Base-by-base conservation (phyloP, 331 rosid species). In the Pyracantha coccinea region DNA sequence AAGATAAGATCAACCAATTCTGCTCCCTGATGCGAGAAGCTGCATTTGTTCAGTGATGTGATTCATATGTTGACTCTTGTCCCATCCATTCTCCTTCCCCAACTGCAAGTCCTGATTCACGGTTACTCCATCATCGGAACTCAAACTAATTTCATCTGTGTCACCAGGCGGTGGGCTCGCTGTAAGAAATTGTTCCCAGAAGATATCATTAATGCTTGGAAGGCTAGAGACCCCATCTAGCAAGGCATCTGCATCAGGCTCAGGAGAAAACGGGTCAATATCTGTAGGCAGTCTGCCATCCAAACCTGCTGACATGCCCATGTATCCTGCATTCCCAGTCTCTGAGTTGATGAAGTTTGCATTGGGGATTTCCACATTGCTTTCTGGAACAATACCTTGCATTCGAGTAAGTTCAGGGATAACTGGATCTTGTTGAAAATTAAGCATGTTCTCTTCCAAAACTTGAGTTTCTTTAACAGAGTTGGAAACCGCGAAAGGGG, bases 171-270 rank as follows among this genome's bases (percentile, higher is more conserved):
- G 86, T 0, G 88, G 78, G 68, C 73, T 78, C 13, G 78, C 77
- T 50, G 73, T 66, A 4, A 91, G 78, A 75, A 86, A 87, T 41
- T 81, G 85, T 68, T 91, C 92, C 97, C 95, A 89, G 79, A 91
- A 89, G 38, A 74, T 78, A 79, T 91, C 97, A 55, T 75, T 80
- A 24, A 87, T 83, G 54, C 89, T 86, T 10, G 89, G 87, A 57
- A 89, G 91, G 66, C 73, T 78, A 47, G 89, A 75, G 62, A 74
- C 62, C 60, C 47, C 90, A 58, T 82, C 87, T 19, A 33, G 50
- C 31, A 21, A 45, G 17, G 70, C 72, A 5, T 78, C 75, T 35
- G 57, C 78, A 21, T 79, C 81, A 29, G 75, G 44, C 63, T 77
- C 78, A 8, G 85, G 71, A 61, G 83, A 75, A 71, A 75, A 71